Base-by-base conservation (phyloP, 805 yeast genomes). In the Myxozyma kluyveri region DNA sequence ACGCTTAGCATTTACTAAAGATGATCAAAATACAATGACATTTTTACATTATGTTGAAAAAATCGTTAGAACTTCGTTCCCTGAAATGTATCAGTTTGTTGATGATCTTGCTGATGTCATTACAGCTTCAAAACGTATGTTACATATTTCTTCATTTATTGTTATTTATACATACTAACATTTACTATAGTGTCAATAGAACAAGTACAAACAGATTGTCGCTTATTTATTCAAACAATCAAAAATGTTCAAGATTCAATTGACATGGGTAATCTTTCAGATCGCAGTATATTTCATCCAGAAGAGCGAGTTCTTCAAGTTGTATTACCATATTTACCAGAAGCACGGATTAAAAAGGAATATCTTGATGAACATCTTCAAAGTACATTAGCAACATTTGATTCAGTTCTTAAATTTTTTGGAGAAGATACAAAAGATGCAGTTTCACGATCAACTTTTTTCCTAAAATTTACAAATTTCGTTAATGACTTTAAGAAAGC, bases 1-100 rank as follows among this genome's bases (percentile, higher is more conserved):
- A 64, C 74, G 98, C 61, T 75, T 93, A 52, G 87, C 85, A 29
- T 89, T 95, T 61, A 83, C 95, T 70, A 93, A 93, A 66, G 96
- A 91, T 69, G 88, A 85, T 24, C 79, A 82, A 53, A 90, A 91
- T 66, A 79, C 88, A 4, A 82, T 86, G 83, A 87, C 95, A 1
- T 90, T 93, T 64, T 71, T 93, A 62, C 96, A 95, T 66, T 90
- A 90, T 67, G 88, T 95, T 49, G 99, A 93, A 67, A 86, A 82
- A 61, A 81, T 88, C 42, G 79, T 95, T n/a, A 75, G 99, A 58
- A 81, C 79, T 41, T 81, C 86, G 27, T 88, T 88, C 67, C 96
- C 97, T 1, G 87, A 87, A 39, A 76, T 82, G 61, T 82, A 84
- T 26, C 71, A 73, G 0, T 91, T 93, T 67, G 27, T 84, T n/a